Conservation (phyloP, 2,329 filamentous ascomycete genomes). For the Sphaerulina musiva region DNA sequence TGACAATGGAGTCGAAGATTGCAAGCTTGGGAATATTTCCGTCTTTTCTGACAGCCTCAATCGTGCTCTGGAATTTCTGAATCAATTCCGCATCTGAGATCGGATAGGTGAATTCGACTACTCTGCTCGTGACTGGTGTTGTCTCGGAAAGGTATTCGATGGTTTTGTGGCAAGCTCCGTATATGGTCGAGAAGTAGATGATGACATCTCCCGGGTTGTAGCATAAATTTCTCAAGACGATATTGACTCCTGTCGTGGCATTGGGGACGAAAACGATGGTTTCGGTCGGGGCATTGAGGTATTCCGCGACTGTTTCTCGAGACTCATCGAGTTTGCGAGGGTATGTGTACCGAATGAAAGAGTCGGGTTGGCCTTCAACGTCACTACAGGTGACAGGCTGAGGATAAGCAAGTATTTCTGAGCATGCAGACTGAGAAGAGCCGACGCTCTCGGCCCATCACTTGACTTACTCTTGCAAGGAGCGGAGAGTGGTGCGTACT, state of each 20-base stretch:
- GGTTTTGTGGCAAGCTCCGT: conserved; percentile 69
- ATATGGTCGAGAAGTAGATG: conserved; percentile 71
- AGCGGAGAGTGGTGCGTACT: conserved; percentile 54
- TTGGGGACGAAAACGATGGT: conserved; percentile 74
- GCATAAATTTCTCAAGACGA: conserved; percentile 65
- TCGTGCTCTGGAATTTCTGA: conserved; percentile 51
- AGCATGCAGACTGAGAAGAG: too few relatives aligned
- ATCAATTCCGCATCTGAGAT: conserved; percentile 63
- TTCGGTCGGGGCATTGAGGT: conserved; percentile 60
- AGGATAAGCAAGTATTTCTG: too few relatives aligned
- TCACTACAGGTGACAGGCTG: conserved; percentile 20
- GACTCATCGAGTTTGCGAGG: conserved; percentile 57
- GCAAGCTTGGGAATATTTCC: conserved; percentile 62
- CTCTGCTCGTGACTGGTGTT: conserved; percentile 44
- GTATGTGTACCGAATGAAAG: conserved; percentile 66
- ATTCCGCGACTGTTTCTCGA: conserved; percentile 56
- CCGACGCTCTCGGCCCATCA: not conserved
- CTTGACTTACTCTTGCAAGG: conserved; percentile 52
- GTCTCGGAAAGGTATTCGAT: conserved; percentile 68
- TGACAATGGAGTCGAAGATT: conserved; percentile 74
- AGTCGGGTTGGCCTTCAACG: conserved; percentile 63
- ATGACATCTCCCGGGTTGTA: conserved; percentile 69
- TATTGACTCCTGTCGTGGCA: conserved; percentile 72
- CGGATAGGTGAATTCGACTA: conserved; percentile 62
- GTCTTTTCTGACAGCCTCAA: conserved; percentile 45